Conservation (phyloP, 2,329 filamentous ascomycete genomes). For the Trichoderma sp. region DNA sequence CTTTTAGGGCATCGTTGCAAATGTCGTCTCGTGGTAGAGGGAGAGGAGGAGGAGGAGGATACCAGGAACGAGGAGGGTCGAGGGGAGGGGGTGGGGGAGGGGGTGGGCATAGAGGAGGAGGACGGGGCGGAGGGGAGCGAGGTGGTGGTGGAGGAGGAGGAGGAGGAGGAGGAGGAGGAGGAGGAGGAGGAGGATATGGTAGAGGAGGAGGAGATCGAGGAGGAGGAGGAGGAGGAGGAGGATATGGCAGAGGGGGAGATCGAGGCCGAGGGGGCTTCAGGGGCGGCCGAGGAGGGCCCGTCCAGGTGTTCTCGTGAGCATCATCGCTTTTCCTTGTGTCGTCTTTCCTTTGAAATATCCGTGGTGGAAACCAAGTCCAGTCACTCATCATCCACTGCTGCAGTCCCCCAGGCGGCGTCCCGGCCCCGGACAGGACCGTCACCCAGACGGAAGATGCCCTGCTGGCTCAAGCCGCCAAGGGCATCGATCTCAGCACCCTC, state of each 20-base stretch:
- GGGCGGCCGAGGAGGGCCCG: conserved; percentile 22
- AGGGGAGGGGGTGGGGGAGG: conserved; percentile 4
- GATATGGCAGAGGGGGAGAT: conserved; percentile 25
- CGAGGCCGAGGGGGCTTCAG: conserved; percentile 8
- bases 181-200: not conserved
- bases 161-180: not conserved
- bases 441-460: conserved; percentile 27
- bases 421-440: conserved; percentile 14
- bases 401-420: conserved; percentile 22
- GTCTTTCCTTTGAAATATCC: not conserved
- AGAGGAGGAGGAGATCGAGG: conserved; percentile 28
- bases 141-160: conserved; percentile 37
- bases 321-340: not conserved
- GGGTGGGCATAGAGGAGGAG: not conserved
- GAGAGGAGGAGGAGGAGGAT: conserved; percentile 4
- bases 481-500: conserved; percentile 15
- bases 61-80: conserved; percentile 13
- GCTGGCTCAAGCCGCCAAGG: not conserved
- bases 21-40: conserved; percentile 13
- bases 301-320: conserved; percentile 24
- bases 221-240: conserved; percentile 19
- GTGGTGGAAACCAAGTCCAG: too few species aligned
- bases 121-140: conserved; percentile 28
- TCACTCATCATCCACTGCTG: not conserved
- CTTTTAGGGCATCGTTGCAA: not conserved